phyloP scores from a whole-genome alignment of 176 grass and related monocot genomes.

The Cenchrus fungigraminus region DNA sequence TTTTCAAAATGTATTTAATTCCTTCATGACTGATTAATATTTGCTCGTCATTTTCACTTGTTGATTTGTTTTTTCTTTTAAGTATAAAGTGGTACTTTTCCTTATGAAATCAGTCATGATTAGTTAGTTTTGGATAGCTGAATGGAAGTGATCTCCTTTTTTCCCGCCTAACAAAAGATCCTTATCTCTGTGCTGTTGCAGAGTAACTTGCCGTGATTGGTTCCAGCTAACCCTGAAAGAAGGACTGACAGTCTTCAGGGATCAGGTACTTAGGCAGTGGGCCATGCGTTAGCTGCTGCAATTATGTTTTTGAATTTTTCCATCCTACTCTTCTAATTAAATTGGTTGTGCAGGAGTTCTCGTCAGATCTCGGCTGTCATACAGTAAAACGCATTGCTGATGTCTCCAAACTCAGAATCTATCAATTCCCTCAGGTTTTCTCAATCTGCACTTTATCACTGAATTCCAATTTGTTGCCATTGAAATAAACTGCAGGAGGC shows the following conservation, averaged over 20 bases:
- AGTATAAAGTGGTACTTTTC: constrained; percentile 7
- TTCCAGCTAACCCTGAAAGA: constrained; percentile 99
- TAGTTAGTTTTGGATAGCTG: constrained; percentile 7
- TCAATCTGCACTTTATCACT: constrained; percentile 36
- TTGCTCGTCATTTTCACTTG: constrained; percentile 17
- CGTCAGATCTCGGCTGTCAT: constrained; percentile 89
- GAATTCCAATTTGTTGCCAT: constrained; percentile 20
- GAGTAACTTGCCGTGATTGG: constrained; percentile 99
- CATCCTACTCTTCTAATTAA: constrained; percentile 32
- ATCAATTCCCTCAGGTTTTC: constrained; percentile 95
- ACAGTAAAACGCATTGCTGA: constrained; percentile 94
- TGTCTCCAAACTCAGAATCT: constrained; percentile 92
- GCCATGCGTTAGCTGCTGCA: constrained; percentile 5
- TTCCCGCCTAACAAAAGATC: background rate
- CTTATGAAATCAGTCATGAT: constrained; percentile 17
- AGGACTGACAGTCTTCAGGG: constrained; percentile 96
- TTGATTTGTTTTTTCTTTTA: background rate
- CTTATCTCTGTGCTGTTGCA: constrained; percentile 45
- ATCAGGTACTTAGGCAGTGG: constrained; percentile 66
- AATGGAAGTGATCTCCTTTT: background rate
- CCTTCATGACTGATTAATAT: constrained; percentile 14
- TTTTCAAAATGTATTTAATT: background rate
- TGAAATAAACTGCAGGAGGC: constrained; percentile 27
- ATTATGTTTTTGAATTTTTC: constrained; percentile 11
- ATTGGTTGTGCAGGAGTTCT: constrained; percentile 78